Evolutionary conservation across 2,329 filamentous ascomycete genomes (phyloP).

Genomic region (Curvularia sp.): DNA sequence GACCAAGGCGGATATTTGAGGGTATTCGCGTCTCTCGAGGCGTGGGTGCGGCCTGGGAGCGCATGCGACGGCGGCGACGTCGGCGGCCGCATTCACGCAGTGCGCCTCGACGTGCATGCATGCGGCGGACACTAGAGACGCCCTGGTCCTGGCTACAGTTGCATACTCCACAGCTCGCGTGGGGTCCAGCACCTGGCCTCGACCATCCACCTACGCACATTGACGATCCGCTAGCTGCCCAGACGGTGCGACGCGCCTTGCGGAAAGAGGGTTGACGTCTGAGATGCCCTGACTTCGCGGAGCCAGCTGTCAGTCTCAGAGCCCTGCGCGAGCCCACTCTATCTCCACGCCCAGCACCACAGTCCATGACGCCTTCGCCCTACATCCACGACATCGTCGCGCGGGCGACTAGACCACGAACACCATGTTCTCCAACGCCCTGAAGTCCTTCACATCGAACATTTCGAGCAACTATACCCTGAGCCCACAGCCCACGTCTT

Average conservation of each 20-base stretch:
- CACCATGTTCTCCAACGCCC: conserved; percentile 83
- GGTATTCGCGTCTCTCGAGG: conserved; percentile 31
- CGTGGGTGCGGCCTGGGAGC: conserved; percentile 1
- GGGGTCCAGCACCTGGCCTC: conserved; percentile 20
- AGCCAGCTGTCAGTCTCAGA: conserved; percentile 32
- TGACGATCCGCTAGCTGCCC: background rate
- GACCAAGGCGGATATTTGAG: conserved; percentile 33
- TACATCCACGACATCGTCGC: conserved; percentile 29
- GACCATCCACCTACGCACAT: conserved; percentile 10
- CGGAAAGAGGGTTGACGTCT: conserved; percentile 7
- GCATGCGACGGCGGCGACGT: conserved; percentile 11
- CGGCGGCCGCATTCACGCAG: conserved; percentile 1
- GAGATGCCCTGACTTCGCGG: conserved; percentile 28
- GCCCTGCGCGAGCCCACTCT: conserved; percentile 22
- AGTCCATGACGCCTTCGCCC: conserved; percentile 40
- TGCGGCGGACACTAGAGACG: conserved; percentile 15
- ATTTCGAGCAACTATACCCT: conserved; percentile 92
- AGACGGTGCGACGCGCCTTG: conserved; percentile 1
- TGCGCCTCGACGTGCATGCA: conserved; percentile 23
- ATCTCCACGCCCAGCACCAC: conserved; percentile 23
- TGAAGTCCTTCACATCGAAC: conserved; percentile 94
- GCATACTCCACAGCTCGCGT: conserved; percentile 26
- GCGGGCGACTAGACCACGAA: conserved; percentile 47
- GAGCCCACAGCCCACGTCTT: conserved; percentile 75
- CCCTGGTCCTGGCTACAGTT: conserved; percentile 13